These are phyloP conservation scores for Suillus subluteus DNA, from an alignment of 768 basidiomycete genomes.

Conservation along the genomic window DNA sequence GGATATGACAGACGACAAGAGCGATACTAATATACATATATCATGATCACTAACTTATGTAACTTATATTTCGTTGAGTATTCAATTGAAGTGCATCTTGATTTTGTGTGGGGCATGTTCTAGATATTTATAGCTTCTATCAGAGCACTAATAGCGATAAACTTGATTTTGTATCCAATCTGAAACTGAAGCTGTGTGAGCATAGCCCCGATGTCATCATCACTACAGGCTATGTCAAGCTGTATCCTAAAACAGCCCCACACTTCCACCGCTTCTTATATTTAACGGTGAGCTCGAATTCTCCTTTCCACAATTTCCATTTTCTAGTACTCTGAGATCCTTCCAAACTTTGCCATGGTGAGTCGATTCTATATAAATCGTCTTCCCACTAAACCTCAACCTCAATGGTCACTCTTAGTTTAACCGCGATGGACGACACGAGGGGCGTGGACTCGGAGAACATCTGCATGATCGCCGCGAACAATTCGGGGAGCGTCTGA, in stretches of 20 bases:
- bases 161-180: too few species aligned
- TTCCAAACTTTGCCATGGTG: background rate
- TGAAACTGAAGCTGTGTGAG: background rate
- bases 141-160: too few species aligned
- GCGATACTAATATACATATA: background rate
- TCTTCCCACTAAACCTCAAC: background rate
- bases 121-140: background rate
- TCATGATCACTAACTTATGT: background rate
- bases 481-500: conserved; percentile 13
- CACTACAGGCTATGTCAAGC: background rate
- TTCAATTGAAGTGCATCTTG: background rate
- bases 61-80: background rate
- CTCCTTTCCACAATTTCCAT: background rate
- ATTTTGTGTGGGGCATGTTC: too few species aligned
- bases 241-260: background rate
- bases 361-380: background rate
- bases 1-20: background rate
- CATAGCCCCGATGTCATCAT: background rate
- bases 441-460: conserved; percentile 15
- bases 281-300: background rate
- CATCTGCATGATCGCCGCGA: conserved; percentile 15
- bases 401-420: background rate
- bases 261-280: background rate
- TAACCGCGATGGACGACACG: conserved; percentile 4
- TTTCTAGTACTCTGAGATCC: background rate